Evolutionary conservation across 23 red algal genomes (phyloP), one percentile per base, ranked within the genome.

Genomic region (Porphyridium purpureum): DNA sequence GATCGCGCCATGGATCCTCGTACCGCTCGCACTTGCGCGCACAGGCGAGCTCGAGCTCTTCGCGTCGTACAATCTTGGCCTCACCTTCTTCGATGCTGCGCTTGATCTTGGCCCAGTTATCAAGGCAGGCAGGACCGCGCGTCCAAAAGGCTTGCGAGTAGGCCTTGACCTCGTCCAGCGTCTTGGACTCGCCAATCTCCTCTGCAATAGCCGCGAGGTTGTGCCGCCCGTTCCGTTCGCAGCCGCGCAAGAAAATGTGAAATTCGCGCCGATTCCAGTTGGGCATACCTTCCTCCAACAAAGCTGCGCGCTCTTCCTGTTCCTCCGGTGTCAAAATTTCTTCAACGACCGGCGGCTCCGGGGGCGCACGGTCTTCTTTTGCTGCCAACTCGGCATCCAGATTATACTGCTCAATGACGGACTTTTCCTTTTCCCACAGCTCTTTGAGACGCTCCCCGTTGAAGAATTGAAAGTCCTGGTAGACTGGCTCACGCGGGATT

Each of bases 141-240:
- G 71, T 51, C 90, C 90, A 98, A 64, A 98, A 98, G 6, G 75
- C 90, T 23, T 74, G 62, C 7, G 79, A 51, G 53, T 86, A 98
- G 29, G 28, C 52, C 14, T 65, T 49, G 20, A 98, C 73, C 21
- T 98, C 64, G 34, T 81, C 70, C 22, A 76, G 26, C 1, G 67
- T 72, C 47, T 98, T 98, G 21, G 54, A 55, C 1, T 53, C 66
- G 0, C 72, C 90, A n/a, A 98, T 62, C 25, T 98, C 90, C 27
- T 51, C 69, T 29, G 69, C 66, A 32, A 98, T 86, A 19, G 70
- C 73, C 27, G 68, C 90, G 17, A 86, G n/a, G 34, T 74, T 78
- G 26, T 74, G 49, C 4, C 90, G 72, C 11, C 90, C 90, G 59
- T 98, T 72, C 9, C 90, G 47, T 62, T 98, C 90, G 42, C 76